Evolutionary conservation across 1,139 yeast species (phyloP).

Genomic region (Suhomyces anneliseae): DNA sequence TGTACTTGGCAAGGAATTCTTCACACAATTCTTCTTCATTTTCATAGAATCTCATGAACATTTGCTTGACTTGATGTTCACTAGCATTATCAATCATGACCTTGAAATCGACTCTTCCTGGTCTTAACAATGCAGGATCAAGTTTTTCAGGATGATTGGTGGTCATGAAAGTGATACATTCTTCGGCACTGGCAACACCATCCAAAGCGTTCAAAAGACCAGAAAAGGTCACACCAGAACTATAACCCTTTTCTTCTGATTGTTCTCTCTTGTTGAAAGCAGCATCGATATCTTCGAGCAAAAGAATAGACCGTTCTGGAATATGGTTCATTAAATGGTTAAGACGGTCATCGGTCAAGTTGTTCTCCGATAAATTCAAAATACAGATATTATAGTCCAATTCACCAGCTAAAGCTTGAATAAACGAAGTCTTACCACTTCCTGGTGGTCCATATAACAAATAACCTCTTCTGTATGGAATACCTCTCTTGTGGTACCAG

Average conservation of each 20-base stretch:
- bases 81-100: constrained; percentile 84
- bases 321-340: constrained; percentile 95
- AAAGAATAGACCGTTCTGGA: constrained; percentile 81
- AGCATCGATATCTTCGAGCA: constrained; percentile 93
- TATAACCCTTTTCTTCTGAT: constrained; percentile 69
- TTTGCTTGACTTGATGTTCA: constrained; percentile 69
- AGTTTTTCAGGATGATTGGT: constrained; percentile 93
- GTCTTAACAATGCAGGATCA: constrained; percentile 84
- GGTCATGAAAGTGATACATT: constrained; percentile 95
- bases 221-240: constrained; percentile 89
- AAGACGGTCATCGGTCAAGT: constrained; percentile 88
- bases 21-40: constrained; percentile 60
- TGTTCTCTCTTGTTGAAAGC: constrained; percentile 87
- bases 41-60: constrained; percentile 88
- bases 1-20: constrained; percentile 56
- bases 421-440: constrained; percentile 91
- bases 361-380: constrained; percentile 83
- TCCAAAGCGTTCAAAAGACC: constrained; percentile 92
- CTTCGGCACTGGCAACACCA: constrained; percentile 99
- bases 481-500: constrained; percentile 96
- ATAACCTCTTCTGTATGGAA: constrained; percentile 95
- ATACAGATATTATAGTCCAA: constrained; percentile 94
- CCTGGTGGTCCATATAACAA: constrained; percentile 97
- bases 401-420: constrained; percentile 96
- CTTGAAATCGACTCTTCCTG: constrained; percentile 92